Evolutionary conservation across 768 basidiomycete species (phyloP).

Genomic region (Lentinula sp.): DNA sequence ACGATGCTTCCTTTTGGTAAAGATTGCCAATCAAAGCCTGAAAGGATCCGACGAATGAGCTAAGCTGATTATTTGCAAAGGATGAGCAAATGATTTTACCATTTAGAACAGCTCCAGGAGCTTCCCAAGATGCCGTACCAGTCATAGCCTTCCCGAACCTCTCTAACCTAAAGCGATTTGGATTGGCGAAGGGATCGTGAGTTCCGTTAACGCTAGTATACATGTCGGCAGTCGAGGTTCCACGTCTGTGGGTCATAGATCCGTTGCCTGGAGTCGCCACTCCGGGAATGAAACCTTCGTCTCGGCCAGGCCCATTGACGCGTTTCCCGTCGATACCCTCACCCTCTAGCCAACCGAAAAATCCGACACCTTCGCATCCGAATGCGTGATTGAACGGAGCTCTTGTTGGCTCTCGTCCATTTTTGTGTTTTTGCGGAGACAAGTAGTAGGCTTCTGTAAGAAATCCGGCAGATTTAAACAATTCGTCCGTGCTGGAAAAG

Average conservation of each 20-base stretch:
- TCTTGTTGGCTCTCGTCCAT: conserved; percentile 38
- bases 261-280: background rate
- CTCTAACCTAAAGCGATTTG: conserved; percentile 48
- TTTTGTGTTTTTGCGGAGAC: conserved; percentile 21
- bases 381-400: conserved; percentile 76
- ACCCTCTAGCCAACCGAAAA: conserved; percentile 73
- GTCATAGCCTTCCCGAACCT: conserved; percentile 76
- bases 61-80: background rate
- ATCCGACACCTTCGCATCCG: conserved; percentile 36
- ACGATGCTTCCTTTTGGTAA: conserved; percentile 38
- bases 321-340: conserved; percentile 21
- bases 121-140: conserved; percentile 68
- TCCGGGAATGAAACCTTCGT: conserved; percentile 15
- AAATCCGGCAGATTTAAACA: conserved; percentile 71
- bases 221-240: conserved; percentile 4
- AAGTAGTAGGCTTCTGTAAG: conserved; percentile 62
- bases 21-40: conserved; percentile 47
- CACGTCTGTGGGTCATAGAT: background rate
- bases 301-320: conserved; percentile 13
- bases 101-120: conserved; percentile 49
- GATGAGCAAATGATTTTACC: conserved; percentile 26
- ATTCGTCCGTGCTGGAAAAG: conserved; percentile 57
- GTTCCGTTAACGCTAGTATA: background rate
- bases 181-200: conserved; percentile 8
- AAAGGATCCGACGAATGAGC: background rate